These are phyloP conservation scores for Talaromyces piceae DNA, from an alignment of 2,329 filamentous ascomycete genomes.

Conservation along the genomic window DNA sequence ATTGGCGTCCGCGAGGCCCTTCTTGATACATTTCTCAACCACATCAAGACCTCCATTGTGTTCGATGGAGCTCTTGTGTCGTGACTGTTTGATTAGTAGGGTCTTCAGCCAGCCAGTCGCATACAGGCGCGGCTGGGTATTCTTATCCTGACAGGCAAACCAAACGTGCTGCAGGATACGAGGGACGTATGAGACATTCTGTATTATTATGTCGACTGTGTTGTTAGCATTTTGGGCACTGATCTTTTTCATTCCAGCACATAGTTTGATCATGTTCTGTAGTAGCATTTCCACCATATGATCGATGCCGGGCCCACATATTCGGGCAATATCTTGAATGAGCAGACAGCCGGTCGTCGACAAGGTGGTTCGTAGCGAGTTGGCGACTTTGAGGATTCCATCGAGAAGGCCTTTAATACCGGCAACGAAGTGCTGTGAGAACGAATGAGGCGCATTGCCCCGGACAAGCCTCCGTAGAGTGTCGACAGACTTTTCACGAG, in stretches of 20 bases:
- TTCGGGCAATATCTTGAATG: conserved; percentile 74
- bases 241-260: conserved; percentile 86
- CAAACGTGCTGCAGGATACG: conserved; percentile 82
- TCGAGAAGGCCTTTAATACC: conserved; percentile 70
- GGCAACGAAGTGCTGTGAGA: conserved; percentile 60
- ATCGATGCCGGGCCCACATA: conserved; percentile 71
- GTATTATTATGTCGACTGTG: conserved; percentile 74
- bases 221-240: conserved; percentile 73
- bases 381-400: conserved; percentile 78
- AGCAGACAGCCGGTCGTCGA: conserved; percentile 78
- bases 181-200: conserved; percentile 68
- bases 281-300: conserved; percentile 84
- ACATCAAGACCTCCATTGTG: conserved; percentile 75
- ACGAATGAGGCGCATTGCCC: conserved; percentile 76
- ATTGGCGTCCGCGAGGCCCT: conserved; percentile 81
- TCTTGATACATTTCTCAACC: conserved; percentile 81
- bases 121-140: conserved; percentile 75
- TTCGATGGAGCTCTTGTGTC: conserved; percentile 74
- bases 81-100: conserved; percentile 65
- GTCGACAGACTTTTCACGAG: conserved; percentile 70
- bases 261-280: conserved; percentile 83
- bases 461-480: conserved; percentile 71
- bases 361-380: conserved; percentile 79
- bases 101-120: conserved; percentile 78
- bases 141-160: conserved; percentile 82